A percentile compares a stretch with the other conserved stretches of the same genome.
These are phyloP conservation scores for Raffaelea arxii DNA, from an alignment of 2,329 filamentous ascomycete species.

Conservation along the genomic window DNA sequence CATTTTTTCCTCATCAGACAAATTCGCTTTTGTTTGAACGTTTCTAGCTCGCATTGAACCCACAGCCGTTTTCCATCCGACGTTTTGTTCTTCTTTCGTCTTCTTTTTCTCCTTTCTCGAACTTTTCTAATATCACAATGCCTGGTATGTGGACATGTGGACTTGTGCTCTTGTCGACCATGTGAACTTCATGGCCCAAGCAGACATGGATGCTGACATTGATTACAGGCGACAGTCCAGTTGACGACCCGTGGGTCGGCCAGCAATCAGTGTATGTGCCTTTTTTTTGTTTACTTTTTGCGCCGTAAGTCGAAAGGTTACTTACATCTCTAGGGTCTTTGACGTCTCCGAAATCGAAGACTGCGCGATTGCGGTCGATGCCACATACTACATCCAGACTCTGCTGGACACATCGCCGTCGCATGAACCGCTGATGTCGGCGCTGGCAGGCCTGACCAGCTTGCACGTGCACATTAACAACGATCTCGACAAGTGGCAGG, in stretches of 20 bases:
- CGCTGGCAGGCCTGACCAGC: conserved; percentile 79
- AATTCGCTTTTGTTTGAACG: too few species aligned
- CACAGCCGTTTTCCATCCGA: too few species aligned
- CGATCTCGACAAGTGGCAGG: conserved; percentile 64
- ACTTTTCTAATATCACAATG: too few species aligned
- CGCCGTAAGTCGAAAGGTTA: not conserved
- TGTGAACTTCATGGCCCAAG: too few species aligned
- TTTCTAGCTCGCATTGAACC: too few species aligned
- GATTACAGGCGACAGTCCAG: conserved; percentile 1
- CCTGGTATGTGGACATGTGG: too few species aligned
- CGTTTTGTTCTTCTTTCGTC: too few species aligned
- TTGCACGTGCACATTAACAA: conserved; percentile 65
- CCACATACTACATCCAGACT: conserved; percentile 75
- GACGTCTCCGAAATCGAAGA: conserved; percentile 63
- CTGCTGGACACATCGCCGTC: conserved; percentile 61
- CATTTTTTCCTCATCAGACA: too few species aligned
- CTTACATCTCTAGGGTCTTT: conserved; percentile 35
- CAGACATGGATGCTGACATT: too few species aligned
- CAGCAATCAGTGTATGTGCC: conserved; percentile 21
- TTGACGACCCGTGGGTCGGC: conserved; percentile 14
- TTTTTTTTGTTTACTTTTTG: not conserved
- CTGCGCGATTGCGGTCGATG: conserved; percentile 74
- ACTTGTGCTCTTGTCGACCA: too few species aligned
- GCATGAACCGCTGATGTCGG: conserved; percentile 81
- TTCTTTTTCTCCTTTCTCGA: too few species aligned